Evolutionary conservation across 805 yeast genomes (phyloP).

Genomic region (Zygoascus tannicola): DNA sequence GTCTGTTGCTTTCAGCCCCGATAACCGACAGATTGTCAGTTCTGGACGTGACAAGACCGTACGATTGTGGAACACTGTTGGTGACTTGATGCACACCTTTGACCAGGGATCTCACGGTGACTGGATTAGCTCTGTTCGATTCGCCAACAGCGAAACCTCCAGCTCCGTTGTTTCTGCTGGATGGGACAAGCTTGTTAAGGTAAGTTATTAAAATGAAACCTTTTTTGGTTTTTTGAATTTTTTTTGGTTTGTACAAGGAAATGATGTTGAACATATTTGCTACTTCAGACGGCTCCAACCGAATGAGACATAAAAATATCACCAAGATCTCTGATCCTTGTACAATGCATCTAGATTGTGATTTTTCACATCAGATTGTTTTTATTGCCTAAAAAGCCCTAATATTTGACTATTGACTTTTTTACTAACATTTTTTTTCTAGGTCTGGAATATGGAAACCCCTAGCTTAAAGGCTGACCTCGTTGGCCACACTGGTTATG

Average conservation of each 20-base stretch:
- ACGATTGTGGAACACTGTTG: slow-evolving; percentile 98
- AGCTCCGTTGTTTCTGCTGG: slow-evolving; percentile 90
- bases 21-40: slow-evolving; percentile 96
- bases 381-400: too few species aligned
- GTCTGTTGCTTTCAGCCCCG: slow-evolving; percentile 92
- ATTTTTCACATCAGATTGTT: slow-evolving; percentile 4
- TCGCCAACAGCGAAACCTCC: slow-evolving; percentile 62
- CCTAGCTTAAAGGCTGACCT: slow-evolving; percentile 87
- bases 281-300: slow-evolving; percentile 84
- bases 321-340: slow-evolving; percentile 98
- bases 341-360: too few species aligned
- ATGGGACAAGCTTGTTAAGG: slow-evolving; percentile 98
- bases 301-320: slow-evolving; percentile 90
- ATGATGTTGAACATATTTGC: slow-evolving; percentile 93
- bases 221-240: slow-evolving; percentile 4
- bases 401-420: too few species aligned
- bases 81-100: slow-evolving; percentile 92
- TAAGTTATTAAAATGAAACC: slow-evolving; percentile 43
- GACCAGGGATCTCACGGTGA: slow-evolving; percentile 77
- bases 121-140: slow-evolving; percentile 98
- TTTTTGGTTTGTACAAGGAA: slow-evolving; percentile 19
- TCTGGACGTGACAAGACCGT: slow-evolving; percentile 99
- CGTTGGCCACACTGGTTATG: slow-evolving; percentile 99
- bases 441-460: slow-evolving; percentile 92
- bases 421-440: slow-evolving; percentile 23